phyloP scores from a whole-genome alignment of 306 rosid species.

The Rubus parviflorus region DNA sequence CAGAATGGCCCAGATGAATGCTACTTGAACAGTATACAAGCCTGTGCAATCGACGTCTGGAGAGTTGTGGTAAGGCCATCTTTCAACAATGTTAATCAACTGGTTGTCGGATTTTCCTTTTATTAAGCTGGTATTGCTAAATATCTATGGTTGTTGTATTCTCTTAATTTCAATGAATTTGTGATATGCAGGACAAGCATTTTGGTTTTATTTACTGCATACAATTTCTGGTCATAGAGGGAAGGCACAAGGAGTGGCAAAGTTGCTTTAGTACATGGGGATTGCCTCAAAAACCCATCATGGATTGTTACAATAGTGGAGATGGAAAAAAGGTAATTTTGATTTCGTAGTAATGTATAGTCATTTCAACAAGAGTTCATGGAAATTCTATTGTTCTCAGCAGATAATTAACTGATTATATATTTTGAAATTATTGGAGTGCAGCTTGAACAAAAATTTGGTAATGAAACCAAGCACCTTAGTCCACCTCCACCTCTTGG shows the following conservation, averaged over 20 bases:
- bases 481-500: slow-evolving; percentile 41
- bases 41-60: slow-evolving; percentile 62
- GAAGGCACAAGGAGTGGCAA: slow-evolving; percentile 39
- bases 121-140: not conserved
- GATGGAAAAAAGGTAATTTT: slow-evolving; percentile 46
- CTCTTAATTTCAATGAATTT: not conserved
- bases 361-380: not conserved
- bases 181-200: slow-evolving; percentile 39
- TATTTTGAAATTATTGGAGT: not conserved
- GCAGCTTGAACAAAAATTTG: slow-evolving; percentile 43
- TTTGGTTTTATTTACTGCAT: slow-evolving; percentile 50
- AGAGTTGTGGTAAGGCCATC: slow-evolving; percentile 56
- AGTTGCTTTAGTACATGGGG: slow-evolving; percentile 41
- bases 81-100: not conserved
- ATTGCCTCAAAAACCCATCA: slow-evolving; percentile 35
- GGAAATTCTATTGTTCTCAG: not conserved
- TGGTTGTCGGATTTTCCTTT: not conserved
- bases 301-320: slow-evolving; percentile 40
- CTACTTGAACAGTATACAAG: slow-evolving; percentile 67
- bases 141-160: not conserved
- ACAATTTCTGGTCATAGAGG: slow-evolving; percentile 47
- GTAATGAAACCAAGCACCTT: slow-evolving; percentile 38
- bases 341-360: not conserved
- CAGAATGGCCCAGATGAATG: slow-evolving; percentile 91
- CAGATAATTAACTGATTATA: not conserved